Evolutionary conservation across 1,284 basidiomycete genomes (phyloP).

Genomic region (Ustilago xerochloae): DNA sequence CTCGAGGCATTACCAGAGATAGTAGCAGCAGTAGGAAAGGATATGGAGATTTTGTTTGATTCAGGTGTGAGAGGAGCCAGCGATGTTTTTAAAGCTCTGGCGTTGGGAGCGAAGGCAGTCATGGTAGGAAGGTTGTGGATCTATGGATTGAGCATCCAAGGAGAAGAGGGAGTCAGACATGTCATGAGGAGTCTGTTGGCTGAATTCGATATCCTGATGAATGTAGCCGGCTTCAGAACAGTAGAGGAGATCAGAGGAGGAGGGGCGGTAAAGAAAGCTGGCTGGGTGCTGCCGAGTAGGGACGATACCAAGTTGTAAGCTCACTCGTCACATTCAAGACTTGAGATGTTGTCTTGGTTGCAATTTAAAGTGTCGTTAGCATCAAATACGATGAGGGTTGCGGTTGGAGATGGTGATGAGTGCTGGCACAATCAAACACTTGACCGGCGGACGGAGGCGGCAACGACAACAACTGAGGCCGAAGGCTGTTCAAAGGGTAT

Average conservation of each 20-base stretch:
- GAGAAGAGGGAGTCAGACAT: constrained; percentile 76
- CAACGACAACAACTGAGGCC: too few species aligned
- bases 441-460: too few species aligned
- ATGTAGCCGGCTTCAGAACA: constrained; percentile 34
- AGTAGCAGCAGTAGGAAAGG: constrained; percentile 72
- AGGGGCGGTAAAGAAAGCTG: constrained; percentile 8
- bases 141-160: constrained; percentile 75
- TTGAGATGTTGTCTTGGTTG: too few species aligned
- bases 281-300: constrained; percentile 12
- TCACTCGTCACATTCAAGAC: too few species aligned
- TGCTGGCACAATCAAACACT: too few species aligned
- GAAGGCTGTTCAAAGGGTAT: too few species aligned
- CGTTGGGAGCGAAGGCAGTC: constrained; percentile 67
- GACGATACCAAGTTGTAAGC: constrained; percentile 9
- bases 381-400: too few species aligned
- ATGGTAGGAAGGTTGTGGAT: constrained; percentile 66
- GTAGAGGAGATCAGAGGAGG: constrained; percentile 23
- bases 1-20: constrained; percentile 69
- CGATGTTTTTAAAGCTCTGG: constrained; percentile 78
- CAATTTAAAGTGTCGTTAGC: too few species aligned
- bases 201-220: constrained; percentile 73
- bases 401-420: too few species aligned
- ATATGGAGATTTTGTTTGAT: constrained; percentile 80
- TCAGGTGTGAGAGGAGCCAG: constrained; percentile 81
- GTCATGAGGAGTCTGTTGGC: constrained; percentile 75